Evolutionary conservation across 2,329 filamentous ascomycete genomes (phyloP).

Genomic region (Colletotrichum shisoi): DNA sequence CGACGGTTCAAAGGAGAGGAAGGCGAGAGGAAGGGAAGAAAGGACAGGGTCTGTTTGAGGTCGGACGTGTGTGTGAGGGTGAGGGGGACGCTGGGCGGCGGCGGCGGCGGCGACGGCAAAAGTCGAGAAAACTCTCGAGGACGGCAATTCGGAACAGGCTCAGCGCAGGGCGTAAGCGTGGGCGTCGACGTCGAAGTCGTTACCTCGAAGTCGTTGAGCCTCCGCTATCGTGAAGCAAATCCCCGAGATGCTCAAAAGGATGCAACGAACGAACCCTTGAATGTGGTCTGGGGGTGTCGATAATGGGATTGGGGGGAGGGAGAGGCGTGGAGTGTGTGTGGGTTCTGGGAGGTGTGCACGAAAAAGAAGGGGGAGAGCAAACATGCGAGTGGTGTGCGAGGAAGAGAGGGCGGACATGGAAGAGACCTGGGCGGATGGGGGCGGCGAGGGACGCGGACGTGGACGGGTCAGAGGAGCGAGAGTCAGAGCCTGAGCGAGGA

Average conservation of each 20-base stretch:
- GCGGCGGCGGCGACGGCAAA: neutral
- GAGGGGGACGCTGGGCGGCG: neutral
- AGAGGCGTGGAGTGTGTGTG: constrained; percentile 51
- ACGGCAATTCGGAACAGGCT: neutral
- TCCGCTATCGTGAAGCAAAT: constrained; percentile 38
- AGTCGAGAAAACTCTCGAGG: neutral
- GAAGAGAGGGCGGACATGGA: constrained; percentile 37
- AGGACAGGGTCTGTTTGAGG: constrained; percentile 4
- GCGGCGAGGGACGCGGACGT: constrained; percentile 28
- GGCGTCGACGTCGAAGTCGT: constrained; percentile 24
- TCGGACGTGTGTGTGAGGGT: constrained; percentile 7
- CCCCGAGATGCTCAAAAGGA: constrained; percentile 37
- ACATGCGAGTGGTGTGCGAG: constrained; percentile 40
- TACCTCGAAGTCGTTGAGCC: constrained; percentile 30
- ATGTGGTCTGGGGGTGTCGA: constrained; percentile 51
- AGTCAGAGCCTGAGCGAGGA: constrained; percentile 14
- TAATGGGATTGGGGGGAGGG: constrained; percentile 53
- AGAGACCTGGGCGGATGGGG: constrained; percentile 37
- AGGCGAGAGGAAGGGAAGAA: neutral
- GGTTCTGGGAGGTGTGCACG: constrained; percentile 44
- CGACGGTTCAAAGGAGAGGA: constrained; percentile 14
- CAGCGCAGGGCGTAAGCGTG: constrained; percentile 13
- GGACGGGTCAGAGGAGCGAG: constrained; percentile 24
- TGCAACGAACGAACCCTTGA: constrained; percentile 41
- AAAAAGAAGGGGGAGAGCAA: constrained; percentile 42